Evolutionary conservation across 306 rosid species (phyloP).

Genomic region (Potentilla sterilis): DNA sequence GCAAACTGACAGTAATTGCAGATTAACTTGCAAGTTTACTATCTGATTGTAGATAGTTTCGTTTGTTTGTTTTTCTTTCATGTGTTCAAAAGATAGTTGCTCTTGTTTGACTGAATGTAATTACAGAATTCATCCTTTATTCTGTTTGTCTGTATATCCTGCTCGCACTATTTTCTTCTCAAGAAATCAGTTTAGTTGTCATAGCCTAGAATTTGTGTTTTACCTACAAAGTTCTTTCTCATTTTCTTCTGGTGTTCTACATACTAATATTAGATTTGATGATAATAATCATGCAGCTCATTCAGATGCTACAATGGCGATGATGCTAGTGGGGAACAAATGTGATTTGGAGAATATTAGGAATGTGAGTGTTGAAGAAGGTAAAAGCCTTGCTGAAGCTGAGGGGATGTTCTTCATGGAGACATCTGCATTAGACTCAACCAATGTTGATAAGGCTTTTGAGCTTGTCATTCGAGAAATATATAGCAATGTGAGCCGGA

Average conservation of each 20-base stretch:
- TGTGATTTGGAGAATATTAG: slow-evolving; percentile 79
- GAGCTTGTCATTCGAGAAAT: slow-evolving; percentile 87
- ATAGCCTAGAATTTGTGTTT: not conserved
- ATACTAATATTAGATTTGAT: slow-evolving; percentile 11
- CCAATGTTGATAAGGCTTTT: slow-evolving; percentile 77
- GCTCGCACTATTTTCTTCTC: not conserved
- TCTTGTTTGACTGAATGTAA: not conserved
- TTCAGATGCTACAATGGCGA: slow-evolving; percentile 82
- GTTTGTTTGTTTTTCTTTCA: too few relatives aligned
- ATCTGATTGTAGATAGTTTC: not conserved
- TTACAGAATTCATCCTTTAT: not conserved
- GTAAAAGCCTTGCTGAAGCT: slow-evolving; percentile 81
- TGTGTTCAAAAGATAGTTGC: too few relatives aligned
- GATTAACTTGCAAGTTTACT: not conserved
- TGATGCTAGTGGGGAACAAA: slow-evolving; percentile 94
- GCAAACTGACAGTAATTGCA: not conserved
- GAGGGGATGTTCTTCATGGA: slow-evolving; percentile 96
- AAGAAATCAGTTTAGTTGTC: not conserved
- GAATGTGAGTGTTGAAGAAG: slow-evolving; percentile 80
- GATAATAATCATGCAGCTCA: slow-evolving; percentile 63
- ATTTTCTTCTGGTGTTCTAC: not conserved
- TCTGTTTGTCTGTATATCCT: not conserved
- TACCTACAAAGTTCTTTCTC: not conserved
- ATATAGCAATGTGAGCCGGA: slow-evolving; percentile 86
- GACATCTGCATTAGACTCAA: slow-evolving; percentile 87